Evolutionary conservation across 805 yeast species (phyloP).

Genomic region (Blastobotrys peoriensis): DNA sequence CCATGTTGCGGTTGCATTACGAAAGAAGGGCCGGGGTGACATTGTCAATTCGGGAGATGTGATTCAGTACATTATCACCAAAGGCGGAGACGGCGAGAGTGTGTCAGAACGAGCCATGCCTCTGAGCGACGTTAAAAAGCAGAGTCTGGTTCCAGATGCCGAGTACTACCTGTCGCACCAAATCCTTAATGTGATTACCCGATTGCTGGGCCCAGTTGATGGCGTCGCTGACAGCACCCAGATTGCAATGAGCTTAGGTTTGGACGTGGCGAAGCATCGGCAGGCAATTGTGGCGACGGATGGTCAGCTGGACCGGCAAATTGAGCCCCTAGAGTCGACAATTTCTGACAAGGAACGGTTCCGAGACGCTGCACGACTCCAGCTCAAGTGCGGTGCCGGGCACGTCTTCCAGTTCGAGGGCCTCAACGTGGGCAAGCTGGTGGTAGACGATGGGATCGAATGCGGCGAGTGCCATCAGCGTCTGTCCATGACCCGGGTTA

Average conservation of each 20-base stretch:
- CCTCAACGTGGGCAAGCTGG: slow-evolving; percentile 46
- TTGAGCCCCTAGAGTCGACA: slow-evolving; percentile 71
- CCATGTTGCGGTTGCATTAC: slow-evolving; percentile 84
- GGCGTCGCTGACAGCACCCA: slow-evolving; percentile 71
- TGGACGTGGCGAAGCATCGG: slow-evolving; percentile 62
- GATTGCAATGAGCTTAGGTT: slow-evolving; percentile 69
- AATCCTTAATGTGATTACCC: slow-evolving; percentile 81
- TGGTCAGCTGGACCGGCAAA: slow-evolving; percentile 24
- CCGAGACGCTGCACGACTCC: slow-evolving; percentile 51
- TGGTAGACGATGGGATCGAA: slow-evolving; percentile 53
- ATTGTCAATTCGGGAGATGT: slow-evolving; percentile 85
- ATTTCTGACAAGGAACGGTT: slow-evolving; percentile 80
- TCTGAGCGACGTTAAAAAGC: slow-evolving; percentile 55
- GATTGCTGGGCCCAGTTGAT: slow-evolving; percentile 77
- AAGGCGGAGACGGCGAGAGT: slow-evolving; percentile 32
- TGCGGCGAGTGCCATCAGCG: slow-evolving; percentile 57
- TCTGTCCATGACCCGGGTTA: slow-evolving; percentile 49
- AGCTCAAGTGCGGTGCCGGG: slow-evolving; percentile 58
- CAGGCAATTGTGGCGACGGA: slow-evolving; percentile 12
- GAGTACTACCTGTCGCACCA: slow-evolving; percentile 81
- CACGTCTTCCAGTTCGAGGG: slow-evolving; percentile 66
- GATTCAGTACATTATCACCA: slow-evolving; percentile 74
- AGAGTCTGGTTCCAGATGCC: slow-evolving; percentile 61
- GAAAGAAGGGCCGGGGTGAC: slow-evolving; percentile 77
- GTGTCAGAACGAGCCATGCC: slow-evolving; percentile 75